A percentile compares a stretch with the other conserved stretches of the same genome.
Conservation (phyloP, 169 alveolate genomes). For the Plasmodium chabaudi region DNA sequence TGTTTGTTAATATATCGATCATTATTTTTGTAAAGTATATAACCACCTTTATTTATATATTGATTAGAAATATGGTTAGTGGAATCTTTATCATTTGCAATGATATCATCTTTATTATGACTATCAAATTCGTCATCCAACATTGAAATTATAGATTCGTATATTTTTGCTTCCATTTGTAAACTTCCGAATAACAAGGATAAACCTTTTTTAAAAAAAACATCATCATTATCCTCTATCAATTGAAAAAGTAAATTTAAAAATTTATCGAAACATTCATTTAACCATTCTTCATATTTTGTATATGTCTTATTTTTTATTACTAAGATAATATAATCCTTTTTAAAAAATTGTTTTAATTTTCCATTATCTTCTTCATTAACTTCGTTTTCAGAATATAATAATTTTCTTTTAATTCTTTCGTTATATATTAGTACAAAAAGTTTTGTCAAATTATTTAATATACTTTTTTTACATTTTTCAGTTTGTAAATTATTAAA, state of each 20-base stretch:
- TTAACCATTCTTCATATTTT: constrained; percentile 67
- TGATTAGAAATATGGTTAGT: background rate
- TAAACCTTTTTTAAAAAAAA: constrained; percentile 57
- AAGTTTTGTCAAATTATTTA: constrained; percentile 32
- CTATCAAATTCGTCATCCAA: constrained; percentile 2
- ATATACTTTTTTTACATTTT: constrained; percentile 31
- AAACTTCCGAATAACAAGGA: constrained; percentile 49
- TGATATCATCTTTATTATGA: background rate
- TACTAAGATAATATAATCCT: constrained; percentile 28
- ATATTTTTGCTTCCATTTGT: constrained; percentile 63
- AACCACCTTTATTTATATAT: background rate
- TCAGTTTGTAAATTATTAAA: constrained; percentile 25
- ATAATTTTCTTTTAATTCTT: constrained; percentile 40
- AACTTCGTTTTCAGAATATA: constrained; percentile 16
- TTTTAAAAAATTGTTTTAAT: constrained; percentile 35
- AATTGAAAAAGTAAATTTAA: constrained; percentile 63
- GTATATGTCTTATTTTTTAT: constrained; percentile 12
- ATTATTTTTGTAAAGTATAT: background rate
- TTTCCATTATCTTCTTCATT: constrained; percentile 17
- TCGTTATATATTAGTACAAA: constrained; percentile 61
- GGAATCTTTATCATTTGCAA: too few species aligned
- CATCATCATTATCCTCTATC: constrained; percentile 55
- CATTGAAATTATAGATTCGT: constrained; percentile 2
- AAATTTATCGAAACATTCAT: constrained; percentile 67
- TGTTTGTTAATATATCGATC: background rate